Percentiles rank a stretch among this genome's conserved stretches.
Conservation (phyloP, 495 filamentous ascomycete genomes). For the Platismatia glauca region DNA sequence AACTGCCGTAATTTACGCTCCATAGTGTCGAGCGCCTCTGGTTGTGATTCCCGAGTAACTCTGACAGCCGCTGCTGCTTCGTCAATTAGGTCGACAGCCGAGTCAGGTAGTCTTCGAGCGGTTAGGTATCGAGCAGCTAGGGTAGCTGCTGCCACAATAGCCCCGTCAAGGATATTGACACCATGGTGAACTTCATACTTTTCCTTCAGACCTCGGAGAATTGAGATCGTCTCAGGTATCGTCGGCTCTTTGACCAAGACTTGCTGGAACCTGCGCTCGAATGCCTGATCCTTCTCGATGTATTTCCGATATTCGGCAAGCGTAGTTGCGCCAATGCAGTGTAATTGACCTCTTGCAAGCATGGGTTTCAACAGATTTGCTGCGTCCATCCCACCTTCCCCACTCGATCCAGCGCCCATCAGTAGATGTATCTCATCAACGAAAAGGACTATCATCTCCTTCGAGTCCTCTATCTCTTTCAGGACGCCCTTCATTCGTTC, state of each 20-base stretch:
- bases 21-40: constrained; percentile 85
- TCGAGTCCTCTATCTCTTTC: constrained; percentile 93
- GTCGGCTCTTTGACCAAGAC: constrained; percentile 89
- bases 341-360: constrained; percentile 89
- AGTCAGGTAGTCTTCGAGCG: constrained; percentile 81
- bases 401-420: constrained; percentile 89
- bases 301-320: constrained; percentile 95
- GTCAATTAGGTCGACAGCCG: constrained; percentile 91
- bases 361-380: constrained; percentile 96
- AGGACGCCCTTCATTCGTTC: constrained; percentile 98
- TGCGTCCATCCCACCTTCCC: constrained; percentile 97
- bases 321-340: constrained; percentile 96
- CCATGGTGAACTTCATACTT: constrained; percentile 97
- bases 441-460: constrained; percentile 93
- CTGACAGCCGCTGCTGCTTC: constrained; percentile 92
- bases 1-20: constrained; percentile 82
- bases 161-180: constrained; percentile 88
- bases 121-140: constrained; percentile 90
- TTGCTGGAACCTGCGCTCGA: constrained; percentile 97
- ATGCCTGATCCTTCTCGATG: constrained; percentile 96
- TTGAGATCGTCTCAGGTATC: constrained; percentile 85
- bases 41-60: constrained; percentile 90
- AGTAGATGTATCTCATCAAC: constrained; percentile 97
- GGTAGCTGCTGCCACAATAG: constrained; percentile 82
- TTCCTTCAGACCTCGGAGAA: constrained; percentile 92